Percentiles rank a stretch among this genome's conserved stretches.
These are phyloP conservation scores for Phytophthora rubi DNA, from an alignment of 352 stramenopile species.

Conservation along the genomic window DNA sequence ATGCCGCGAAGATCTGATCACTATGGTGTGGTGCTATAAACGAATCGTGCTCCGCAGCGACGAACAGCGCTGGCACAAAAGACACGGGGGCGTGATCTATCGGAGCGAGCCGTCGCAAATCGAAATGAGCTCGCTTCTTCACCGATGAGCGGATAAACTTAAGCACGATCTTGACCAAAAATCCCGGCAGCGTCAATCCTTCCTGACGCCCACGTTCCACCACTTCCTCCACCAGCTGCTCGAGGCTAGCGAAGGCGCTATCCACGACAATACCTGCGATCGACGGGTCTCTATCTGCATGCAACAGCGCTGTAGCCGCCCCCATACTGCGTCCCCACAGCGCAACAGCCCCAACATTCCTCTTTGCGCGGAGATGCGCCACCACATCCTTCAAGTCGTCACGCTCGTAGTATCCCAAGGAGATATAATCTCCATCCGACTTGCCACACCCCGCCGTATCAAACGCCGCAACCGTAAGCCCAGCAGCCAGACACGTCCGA, in stretches of 20 bases:
- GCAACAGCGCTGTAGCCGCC: constrained; percentile 97
- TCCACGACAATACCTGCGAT: constrained; percentile 98
- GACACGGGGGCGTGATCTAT: constrained; percentile 92
- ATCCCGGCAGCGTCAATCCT: constrained; percentile 91
- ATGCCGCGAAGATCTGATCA: constrained; percentile 83
- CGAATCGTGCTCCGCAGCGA: constrained; percentile 94
- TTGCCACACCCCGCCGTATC: constrained; percentile 97
- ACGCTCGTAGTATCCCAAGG: constrained; percentile 96
- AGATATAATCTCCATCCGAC: constrained; percentile 98
- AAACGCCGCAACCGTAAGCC: constrained; percentile 96
- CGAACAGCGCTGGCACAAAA: constrained; percentile 97
- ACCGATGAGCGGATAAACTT: constrained; percentile 92
- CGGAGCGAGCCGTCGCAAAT: constrained; percentile 79
- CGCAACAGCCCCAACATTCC: constrained; percentile 94
- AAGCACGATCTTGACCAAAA: constrained; percentile 93
- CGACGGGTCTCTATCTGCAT: constrained; percentile 95
- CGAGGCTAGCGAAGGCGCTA: constrained; percentile 96
- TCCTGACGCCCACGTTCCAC: constrained; percentile 95
- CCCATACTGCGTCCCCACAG: constrained; percentile 99
- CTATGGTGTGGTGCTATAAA: constrained; percentile 94
- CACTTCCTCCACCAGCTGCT: constrained; percentile 96
- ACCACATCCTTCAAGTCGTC: constrained; percentile 92
- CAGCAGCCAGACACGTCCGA: constrained; percentile 90
- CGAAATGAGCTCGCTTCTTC: constrained; percentile 90
- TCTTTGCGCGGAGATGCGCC: constrained; percentile 91